phyloP scores from a whole-genome alignment of 164 flowering plant species.

The Umbellularia californica region DNA sequence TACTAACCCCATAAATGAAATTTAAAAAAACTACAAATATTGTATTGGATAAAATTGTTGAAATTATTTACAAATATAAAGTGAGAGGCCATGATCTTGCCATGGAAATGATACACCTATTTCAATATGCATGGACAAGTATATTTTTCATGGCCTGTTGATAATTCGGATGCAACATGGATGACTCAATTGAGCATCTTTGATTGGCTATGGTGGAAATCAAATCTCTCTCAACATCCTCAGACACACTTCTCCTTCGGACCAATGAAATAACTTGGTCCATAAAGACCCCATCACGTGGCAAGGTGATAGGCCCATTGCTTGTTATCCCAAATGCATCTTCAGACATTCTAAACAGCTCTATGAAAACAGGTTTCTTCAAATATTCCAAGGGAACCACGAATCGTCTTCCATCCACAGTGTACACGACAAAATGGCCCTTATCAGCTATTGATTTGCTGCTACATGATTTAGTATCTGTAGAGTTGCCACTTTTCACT shows the following conservation, averaged over 20 bases:
- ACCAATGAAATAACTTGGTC: constrained; percentile 11
- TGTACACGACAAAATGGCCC: constrained; percentile 27
- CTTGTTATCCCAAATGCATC: constrained; percentile 22
- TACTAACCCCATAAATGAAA: too few species aligned
- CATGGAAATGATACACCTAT: too few species aligned
- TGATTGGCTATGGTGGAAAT: constrained; percentile 4
- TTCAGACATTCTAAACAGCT: constrained; percentile 19
- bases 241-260: background rate
- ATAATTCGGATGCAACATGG: background rate
- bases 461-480: background rate
- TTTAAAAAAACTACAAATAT: too few species aligned
- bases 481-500: background rate
- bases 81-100: too few species aligned
- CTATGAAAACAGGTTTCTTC: constrained; percentile 10
- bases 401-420: constrained; percentile 20
- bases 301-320: constrained; percentile 22
- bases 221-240: constrained; percentile 18
- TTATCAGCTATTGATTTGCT: constrained; percentile 4
- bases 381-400: constrained; percentile 23
- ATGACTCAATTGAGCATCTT: background rate
- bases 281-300: constrained; percentile 21
- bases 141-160: background rate
- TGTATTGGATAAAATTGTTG: too few species aligned
- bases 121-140: background rate
- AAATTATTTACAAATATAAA: too few species aligned